Evolutionary conservation across 768 basidiomycete genomes (phyloP).

Genomic region (Piloderma croceum): DNA sequence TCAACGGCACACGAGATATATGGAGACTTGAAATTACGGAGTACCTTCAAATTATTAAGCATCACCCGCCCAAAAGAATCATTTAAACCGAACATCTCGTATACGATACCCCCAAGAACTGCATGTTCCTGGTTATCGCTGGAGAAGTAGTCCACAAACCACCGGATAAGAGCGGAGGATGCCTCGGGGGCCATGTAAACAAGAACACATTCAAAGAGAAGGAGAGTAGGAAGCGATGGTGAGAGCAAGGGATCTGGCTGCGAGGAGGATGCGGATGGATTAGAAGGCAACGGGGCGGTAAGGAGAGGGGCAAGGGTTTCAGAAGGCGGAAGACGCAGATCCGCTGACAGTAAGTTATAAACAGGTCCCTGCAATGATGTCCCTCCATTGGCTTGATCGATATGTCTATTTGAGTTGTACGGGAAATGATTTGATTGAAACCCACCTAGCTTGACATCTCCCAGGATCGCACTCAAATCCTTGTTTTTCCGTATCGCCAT

Average conservation of each 20-base stretch:
- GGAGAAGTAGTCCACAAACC: conserved; percentile 62
- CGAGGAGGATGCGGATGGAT: conserved; percentile 8
- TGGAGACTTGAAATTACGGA: too few species aligned
- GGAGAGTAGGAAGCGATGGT: conserved; percentile 64
- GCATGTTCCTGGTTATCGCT: conserved; percentile 17
- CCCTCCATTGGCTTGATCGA: conserved; percentile 57
- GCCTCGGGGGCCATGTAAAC: conserved; percentile 72
- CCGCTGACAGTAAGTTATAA: conserved; percentile 72
- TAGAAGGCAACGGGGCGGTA: conserved; percentile 15
- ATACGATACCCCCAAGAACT: conserved; percentile 58
- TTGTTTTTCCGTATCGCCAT: conserved; percentile 70
- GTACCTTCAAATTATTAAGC: conserved; percentile 80
- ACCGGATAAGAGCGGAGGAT: conserved; percentile 57
- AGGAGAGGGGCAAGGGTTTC: conserved; percentile 40
- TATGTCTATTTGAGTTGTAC: conserved; percentile 4
- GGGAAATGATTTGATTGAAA: conserved; percentile 1
- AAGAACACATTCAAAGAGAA: conserved; percentile 91
- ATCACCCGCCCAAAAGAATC: conserved; percentile 93
- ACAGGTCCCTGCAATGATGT: conserved; percentile 46
- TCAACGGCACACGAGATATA: too few species aligned
- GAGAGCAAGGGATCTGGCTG: conserved; percentile 47
- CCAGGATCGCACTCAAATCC: conserved; percentile 47
- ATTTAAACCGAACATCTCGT: conserved; percentile 89
- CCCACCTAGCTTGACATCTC: conserved; percentile 43
- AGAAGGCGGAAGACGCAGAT: conserved; percentile 60